phyloP scores from a whole-genome alignment of 73 alveolate genomes.

The Paramecium primaurelia region DNA sequence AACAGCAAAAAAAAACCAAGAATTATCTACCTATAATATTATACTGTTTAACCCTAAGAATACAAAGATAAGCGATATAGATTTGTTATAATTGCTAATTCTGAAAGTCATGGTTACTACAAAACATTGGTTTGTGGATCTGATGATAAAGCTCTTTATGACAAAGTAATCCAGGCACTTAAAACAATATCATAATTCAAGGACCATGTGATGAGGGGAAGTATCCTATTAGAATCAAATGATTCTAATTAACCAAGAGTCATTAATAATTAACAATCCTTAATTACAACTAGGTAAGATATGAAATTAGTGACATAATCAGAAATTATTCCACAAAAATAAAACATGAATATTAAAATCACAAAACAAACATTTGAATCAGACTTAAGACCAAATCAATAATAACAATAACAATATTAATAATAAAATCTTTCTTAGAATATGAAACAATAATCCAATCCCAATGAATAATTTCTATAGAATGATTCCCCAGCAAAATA shows the following conservation, averaged over 20 bases:
- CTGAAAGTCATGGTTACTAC: slow-evolving; percentile 40
- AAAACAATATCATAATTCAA: not conserved
- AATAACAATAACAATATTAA: not conserved
- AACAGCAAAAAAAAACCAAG: not conserved
- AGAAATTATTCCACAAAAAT: slow-evolving; percentile 5
- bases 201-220: not conserved
- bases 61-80: not conserved
- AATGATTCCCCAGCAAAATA: not conserved
- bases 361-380: not conserved
- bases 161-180: not conserved
- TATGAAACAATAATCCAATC: not conserved
- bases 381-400: not conserved
- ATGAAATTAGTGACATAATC: not conserved
- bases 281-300: not conserved
- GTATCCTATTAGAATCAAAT: not conserved
- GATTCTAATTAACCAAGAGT: not conserved
- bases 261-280: not conserved
- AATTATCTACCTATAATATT: not conserved
- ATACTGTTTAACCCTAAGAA: not conserved
- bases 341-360: not conserved
- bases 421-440: not conserved
- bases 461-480: not conserved
- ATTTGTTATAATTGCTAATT: not conserved
- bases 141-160: not conserved
- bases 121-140: slow-evolving; percentile 46